Evolutionary conservation across 2,329 filamentous ascomycete species (phyloP).

Genomic region (Tolypocladium inflatum): DNA sequence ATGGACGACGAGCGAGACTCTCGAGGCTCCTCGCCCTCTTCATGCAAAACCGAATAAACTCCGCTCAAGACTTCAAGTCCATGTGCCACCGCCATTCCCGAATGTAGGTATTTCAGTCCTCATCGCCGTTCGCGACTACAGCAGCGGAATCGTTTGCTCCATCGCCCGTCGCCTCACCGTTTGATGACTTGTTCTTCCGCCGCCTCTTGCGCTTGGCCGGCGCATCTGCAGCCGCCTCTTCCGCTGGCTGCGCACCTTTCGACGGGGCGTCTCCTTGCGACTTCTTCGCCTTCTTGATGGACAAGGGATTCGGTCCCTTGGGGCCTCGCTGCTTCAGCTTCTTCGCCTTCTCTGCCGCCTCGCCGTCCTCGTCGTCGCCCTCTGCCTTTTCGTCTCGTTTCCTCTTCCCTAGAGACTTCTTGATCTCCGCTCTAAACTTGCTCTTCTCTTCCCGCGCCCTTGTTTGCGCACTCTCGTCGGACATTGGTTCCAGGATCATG

Average conservation of each 20-base stretch:
- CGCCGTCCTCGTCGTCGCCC: slow-evolving; percentile 25
- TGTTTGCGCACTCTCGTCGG: slow-evolving; percentile 51
- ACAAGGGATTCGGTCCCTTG: slow-evolving; percentile 63
- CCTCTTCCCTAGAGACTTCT: slow-evolving; percentile 37
- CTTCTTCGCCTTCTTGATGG: slow-evolving; percentile 61
- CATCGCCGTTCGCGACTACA: slow-evolving; percentile 7
- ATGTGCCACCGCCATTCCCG: not conserved
- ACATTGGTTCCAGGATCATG: slow-evolving; percentile 65
- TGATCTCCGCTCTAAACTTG: slow-evolving; percentile 66
- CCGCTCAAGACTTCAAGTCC: not conserved
- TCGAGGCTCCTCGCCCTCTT: not conserved
- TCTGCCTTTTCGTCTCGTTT: slow-evolving; percentile 38
- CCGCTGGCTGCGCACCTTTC: slow-evolving; percentile 15
- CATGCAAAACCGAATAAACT: not conserved
- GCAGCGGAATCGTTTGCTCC: slow-evolving; percentile 5
- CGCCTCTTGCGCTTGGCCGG: slow-evolving; percentile 20
- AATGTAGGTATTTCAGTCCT: slow-evolving; percentile 8
- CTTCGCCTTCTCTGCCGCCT: slow-evolving; percentile 33
- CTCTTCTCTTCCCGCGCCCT: slow-evolving; percentile 60
- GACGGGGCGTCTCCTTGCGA: slow-evolving; percentile 19
- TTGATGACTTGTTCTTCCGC: slow-evolving; percentile 17
- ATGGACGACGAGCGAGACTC: not conserved
- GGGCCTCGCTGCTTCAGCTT: slow-evolving; percentile 50
- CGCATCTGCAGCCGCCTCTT: slow-evolving; percentile 12
- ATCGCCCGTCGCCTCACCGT: slow-evolving; percentile 6